Evolutionary conservation across 2,329 filamentous ascomycete species (phyloP).

Genomic region (Fusarium heterosporum): DNA sequence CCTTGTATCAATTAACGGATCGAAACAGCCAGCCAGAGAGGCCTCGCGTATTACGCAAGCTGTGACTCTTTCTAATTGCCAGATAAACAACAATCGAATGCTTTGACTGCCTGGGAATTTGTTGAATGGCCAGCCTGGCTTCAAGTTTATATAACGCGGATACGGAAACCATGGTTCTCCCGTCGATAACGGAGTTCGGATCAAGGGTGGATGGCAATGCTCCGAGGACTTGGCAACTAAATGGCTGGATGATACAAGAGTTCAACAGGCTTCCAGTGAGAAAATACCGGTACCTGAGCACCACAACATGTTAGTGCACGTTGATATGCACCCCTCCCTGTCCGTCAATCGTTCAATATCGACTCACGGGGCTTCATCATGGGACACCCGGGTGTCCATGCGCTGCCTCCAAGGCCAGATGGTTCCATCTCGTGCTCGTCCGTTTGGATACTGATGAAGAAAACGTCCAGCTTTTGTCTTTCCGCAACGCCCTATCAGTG

Average conservation of each 20-base stretch:
- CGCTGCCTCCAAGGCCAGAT: not conserved
- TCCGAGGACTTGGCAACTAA: constrained; percentile 9
- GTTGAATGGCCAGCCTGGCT: constrained; percentile 25
- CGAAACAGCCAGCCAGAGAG: constrained; percentile 34
- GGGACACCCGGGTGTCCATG: constrained; percentile 27
- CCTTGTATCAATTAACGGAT: constrained; percentile 26
- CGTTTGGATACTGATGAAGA: constrained; percentile 13
- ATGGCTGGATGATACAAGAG: constrained; percentile 10
- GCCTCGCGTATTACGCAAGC: constrained; percentile 44
- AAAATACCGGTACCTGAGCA: constrained; percentile 19
- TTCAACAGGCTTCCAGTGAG: constrained; percentile 1
- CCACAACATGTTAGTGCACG: constrained; percentile 25
- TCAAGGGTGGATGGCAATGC: not conserved
- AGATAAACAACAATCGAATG: constrained; percentile 2
- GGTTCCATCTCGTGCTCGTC: constrained; percentile 25
- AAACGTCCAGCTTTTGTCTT: constrained; percentile 1
- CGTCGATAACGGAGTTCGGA: not conserved
- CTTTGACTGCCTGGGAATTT: not conserved
- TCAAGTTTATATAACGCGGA: constrained; percentile 8
- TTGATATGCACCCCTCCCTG: constrained; percentile 4
- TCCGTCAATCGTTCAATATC: constrained; percentile 4
- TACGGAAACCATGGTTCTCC: constrained; percentile 6
- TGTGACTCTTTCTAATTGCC: constrained; percentile 34
- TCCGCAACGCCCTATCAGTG: not conserved
- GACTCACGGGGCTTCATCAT: constrained; percentile 36